Evolutionary conservation across 2,329 filamentous ascomycete genomes (phyloP), one percentile per base, ranked within the genome.

Genomic region (Achaetomium macrosporum): DNA sequence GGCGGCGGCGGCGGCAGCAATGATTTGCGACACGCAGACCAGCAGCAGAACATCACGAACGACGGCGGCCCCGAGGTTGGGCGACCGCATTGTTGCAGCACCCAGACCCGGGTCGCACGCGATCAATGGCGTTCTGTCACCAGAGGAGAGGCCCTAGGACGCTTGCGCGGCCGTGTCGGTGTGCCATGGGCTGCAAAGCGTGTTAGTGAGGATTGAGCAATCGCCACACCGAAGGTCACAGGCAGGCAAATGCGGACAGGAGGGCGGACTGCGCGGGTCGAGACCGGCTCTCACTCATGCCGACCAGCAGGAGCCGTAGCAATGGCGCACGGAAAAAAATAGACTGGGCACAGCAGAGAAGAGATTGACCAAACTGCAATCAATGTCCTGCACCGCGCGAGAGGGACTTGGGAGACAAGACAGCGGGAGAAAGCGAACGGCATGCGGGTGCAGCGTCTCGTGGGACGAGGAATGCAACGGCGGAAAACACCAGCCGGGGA

Each of bases 31-130:
- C 40, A 53, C 52, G 48, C 51, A 56, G 49, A 62, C 37, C 48
- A 63, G 53, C 51, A 64, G 58, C 50, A 64, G 50, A 47, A 61
- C 50, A 58, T 62, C 60, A 60, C 54, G 60, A 44, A 63, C 57
- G 57, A 62, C 57, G 55, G 58, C 57, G 57, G 57, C 55, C 43
- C 57, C 54, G 47, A 59, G 59, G 46, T 47, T 57, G 54, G 61
- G 57, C 56, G 62, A 57, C 57, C 63, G 59, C 64, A 66, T 66
- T 44, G 60, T 65, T 49, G 60, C 55, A 64, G 58, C 57, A 57
- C 59, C 61, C 58, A 53, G 54, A 55, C 53, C 61, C 50, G 47
- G 54, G 54, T 33, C 25, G 48, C 51, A 52, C 45, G 57, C 51
- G 46, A 25, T 43, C 42, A 46, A 56, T 44, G 50, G 39, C 43